Base-by-base conservation (phyloP, 352 stramenopile genomes). In the Pythium insidiosum region DNA sequence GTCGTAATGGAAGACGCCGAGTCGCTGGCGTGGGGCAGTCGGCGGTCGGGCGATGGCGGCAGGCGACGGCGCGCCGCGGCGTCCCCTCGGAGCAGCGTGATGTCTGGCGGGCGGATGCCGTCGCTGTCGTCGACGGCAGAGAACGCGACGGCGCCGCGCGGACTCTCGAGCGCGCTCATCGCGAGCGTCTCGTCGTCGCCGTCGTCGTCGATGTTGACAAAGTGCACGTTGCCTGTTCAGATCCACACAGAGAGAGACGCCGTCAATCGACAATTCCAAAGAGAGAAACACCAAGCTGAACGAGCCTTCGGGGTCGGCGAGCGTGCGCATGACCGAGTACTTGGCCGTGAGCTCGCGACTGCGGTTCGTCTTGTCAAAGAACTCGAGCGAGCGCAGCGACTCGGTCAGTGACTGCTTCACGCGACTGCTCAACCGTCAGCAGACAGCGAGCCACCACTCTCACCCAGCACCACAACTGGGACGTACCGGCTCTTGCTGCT, bases 161-260 rank as follows among this genome's bases (percentile, higher is more conserved):
- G n/a, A n/a, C n/a, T n/a, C n/a, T n/a, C n/a, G n/a, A n/a, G n/a
- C n/a, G n/a, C n/a, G n/a, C n/a, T n/a, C n/a, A n/a, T n/a, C n/a
- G n/a, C n/a, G n/a, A n/a, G n/a, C n/a, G n/a, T n/a, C n/a, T n/a
- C n/a, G 11, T 43, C 37, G 4, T 68, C 52, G 12, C 66, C 20
- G 19, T 47, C 68, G 39, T 76, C 73, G 39, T 84, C 73, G 19
- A 87, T 87, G 47, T 87, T 87, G 16, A 87, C 73, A 42, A 87
- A 87, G 54, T 87, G 73, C 0, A 87, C 66, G 28, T 87, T 87
- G 15, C 73, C n/a, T n/a, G n/a, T n/a, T n/a, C n/a, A n/a, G n/a
- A n/a, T n/a, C n/a, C n/a, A n/a, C n/a, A n/a, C n/a, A n/a, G n/a
- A n/a, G n/a, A n/a, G n/a, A n/a, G n/a, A n/a, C n/a, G n/a, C n/a